Evolutionary conservation across 2,329 filamentous ascomycete species (phyloP).

Genomic region (Aspergillus caelatus): DNA sequence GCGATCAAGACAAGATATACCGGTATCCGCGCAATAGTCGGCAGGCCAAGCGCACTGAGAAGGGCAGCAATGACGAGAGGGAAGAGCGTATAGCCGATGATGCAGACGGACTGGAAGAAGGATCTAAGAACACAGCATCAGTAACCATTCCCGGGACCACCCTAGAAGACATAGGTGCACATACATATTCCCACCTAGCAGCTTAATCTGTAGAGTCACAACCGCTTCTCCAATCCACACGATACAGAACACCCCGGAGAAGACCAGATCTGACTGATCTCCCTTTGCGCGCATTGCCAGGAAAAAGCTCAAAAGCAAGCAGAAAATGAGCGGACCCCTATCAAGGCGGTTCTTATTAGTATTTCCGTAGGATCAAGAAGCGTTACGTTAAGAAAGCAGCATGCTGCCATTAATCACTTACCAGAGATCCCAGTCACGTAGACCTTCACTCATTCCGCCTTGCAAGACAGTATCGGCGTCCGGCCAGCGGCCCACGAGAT

Average conservation of each 20-base stretch:
- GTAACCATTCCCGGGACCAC: slow-evolving; percentile 10
- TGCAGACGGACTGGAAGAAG: slow-evolving; percentile 95
- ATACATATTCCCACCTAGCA: slow-evolving; percentile 95
- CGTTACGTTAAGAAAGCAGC: not conserved
- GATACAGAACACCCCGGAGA: slow-evolving; percentile 94
- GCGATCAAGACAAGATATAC: slow-evolving; percentile 85
- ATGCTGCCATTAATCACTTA: slow-evolving; percentile 35
- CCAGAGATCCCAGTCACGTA: slow-evolving; percentile 97
- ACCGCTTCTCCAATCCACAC: slow-evolving; percentile 97
- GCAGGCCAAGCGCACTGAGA: slow-evolving; percentile 79
- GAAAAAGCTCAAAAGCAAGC: slow-evolving; percentile 82
- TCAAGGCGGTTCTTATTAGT: slow-evolving; percentile 21
- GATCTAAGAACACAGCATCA: slow-evolving; percentile 63
- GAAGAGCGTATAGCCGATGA: slow-evolving; percentile 98
- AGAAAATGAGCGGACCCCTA: slow-evolving; percentile 91
- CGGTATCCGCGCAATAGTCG: slow-evolving; percentile 80
- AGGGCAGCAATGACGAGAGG: slow-evolving; percentile 91
- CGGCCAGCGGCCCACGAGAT: slow-evolving; percentile 65
- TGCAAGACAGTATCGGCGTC: slow-evolving; percentile 68
- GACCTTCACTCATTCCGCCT: slow-evolving; percentile 79
- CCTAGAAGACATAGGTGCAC: slow-evolving; percentile 44
- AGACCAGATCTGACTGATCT: slow-evolving; percentile 84
- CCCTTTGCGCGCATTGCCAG: slow-evolving; percentile 78
- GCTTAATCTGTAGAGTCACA: slow-evolving; percentile 96
- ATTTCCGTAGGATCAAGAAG: not conserved